These are phyloP conservation scores for Alternaria gansuensis DNA, from an alignment of 2,329 filamentous ascomycete species.

Conservation along the genomic window DNA sequence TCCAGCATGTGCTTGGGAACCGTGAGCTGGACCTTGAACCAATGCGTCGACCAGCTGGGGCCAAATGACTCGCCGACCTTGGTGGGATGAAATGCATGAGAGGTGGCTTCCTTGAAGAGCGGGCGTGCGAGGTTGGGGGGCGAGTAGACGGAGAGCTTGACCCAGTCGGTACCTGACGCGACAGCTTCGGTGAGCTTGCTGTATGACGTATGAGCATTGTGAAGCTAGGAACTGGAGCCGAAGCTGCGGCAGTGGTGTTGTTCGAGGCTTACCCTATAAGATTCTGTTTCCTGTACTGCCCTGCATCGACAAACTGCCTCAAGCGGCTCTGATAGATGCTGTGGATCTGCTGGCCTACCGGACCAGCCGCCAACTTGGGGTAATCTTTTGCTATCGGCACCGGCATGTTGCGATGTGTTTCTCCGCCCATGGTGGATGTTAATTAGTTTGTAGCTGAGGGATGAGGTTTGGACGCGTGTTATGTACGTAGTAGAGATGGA, in stretches of 20 bases:
- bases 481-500: constrained; percentile 4
- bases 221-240: not conserved
- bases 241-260: not conserved
- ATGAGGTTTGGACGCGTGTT: not conserved
- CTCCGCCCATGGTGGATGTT: constrained; percentile 49
- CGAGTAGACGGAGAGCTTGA: constrained; percentile 87
- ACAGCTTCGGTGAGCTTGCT: constrained; percentile 77
- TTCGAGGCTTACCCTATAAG: constrained; percentile 69
- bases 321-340: constrained; percentile 87
- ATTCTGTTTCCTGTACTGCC: constrained; percentile 76
- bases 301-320: constrained; percentile 77
- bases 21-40: constrained; percentile 86
- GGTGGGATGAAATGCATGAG: constrained; percentile 78
- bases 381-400: constrained; percentile 38
- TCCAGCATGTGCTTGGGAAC: constrained; percentile 76
- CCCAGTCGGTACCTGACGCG: constrained; percentile 73
- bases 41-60: constrained; percentile 96
- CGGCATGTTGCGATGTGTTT: constrained; percentile 43
- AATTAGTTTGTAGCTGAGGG: constrained; percentile 3
- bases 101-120: constrained; percentile 82
- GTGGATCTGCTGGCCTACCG: constrained; percentile 67
- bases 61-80: constrained; percentile 82
- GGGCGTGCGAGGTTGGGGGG: constrained; percentile 82
- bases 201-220: constrained; percentile 28
- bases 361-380: constrained; percentile 48